These are phyloP conservation scores for Pichia sp. DNA, from an alignment of 1,139 yeast species.

Conservation along the genomic window DNA sequence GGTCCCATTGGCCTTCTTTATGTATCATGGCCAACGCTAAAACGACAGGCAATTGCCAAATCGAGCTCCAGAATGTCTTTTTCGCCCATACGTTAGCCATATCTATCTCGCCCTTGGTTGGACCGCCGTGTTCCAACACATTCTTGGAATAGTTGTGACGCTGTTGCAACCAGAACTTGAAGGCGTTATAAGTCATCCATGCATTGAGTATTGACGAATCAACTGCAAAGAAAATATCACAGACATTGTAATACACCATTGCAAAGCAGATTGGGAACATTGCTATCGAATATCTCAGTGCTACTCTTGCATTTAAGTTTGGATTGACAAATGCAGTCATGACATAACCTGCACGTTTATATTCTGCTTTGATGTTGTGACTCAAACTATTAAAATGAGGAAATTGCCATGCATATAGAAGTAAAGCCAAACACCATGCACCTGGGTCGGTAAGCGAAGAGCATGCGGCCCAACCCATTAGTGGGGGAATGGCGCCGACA, in stretches of 20 bases:
- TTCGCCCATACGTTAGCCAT: slow-evolving; percentile 67
- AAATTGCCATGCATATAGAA: slow-evolving; percentile 96
- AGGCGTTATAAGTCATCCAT: slow-evolving; percentile 81
- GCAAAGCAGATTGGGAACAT: slow-evolving; percentile 95
- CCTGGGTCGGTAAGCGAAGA: slow-evolving; percentile 80
- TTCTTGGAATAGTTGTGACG: slow-evolving; percentile 46
- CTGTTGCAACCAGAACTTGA: slow-evolving; percentile 79
- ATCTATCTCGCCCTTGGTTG: slow-evolving; percentile 51
- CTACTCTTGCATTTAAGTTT: slow-evolving; percentile 84
- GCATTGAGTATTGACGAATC: slow-evolving; percentile 81
- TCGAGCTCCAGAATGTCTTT: slow-evolving; percentile 89
- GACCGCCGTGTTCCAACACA: slow-evolving; percentile 31
- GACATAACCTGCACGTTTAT: slow-evolving; percentile 87
- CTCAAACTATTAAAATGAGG: slow-evolving; percentile 95
- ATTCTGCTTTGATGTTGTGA: slow-evolving; percentile 83
- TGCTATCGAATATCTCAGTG: slow-evolving; percentile 76
- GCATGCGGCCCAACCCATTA: slow-evolving; percentile 99
- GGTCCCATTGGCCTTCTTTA: slow-evolving; percentile 93
- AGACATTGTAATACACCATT: slow-evolving; percentile 68
- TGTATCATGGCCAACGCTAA: slow-evolving; percentile 88
- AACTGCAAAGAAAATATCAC: slow-evolving; percentile 74
- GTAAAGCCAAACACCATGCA: slow-evolving; percentile 89
- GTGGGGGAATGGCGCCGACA: slow-evolving; percentile 97
- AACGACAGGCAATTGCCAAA: slow-evolving; percentile 89
- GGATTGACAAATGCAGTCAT: slow-evolving; percentile 97